These are phyloP conservation scores for Oryza meridionalis DNA, from an alignment of 176 grass and related monocot species.

Conservation along the genomic window DNA sequence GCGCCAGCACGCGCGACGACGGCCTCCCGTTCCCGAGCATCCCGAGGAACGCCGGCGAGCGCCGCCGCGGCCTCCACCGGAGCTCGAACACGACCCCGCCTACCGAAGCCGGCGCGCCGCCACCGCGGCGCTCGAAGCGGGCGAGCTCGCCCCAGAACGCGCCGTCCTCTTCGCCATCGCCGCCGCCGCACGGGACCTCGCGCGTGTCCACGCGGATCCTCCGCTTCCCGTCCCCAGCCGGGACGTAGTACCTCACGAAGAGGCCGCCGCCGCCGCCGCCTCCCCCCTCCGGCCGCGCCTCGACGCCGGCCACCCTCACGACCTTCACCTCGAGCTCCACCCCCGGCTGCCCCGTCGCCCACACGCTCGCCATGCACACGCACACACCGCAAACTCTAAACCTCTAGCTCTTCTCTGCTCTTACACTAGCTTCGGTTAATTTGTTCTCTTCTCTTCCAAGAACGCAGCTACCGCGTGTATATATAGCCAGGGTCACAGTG, in stretches of 20 bases:
- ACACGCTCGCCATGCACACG: conserved; percentile 23
- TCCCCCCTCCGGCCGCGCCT: not conserved
- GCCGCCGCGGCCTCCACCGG: conserved; percentile 47
- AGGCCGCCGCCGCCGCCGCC: conserved; percentile 40
- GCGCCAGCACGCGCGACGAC: conserved; percentile 47
- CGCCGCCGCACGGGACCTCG: conserved; percentile 37
- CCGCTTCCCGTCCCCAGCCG: conserved; percentile 43
- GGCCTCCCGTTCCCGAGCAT: conserved; percentile 16
- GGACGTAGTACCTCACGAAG: conserved; percentile 61
- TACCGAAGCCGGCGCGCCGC: too few relatives aligned
- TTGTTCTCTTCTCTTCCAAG: not conserved
- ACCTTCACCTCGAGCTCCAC: conserved; percentile 57
- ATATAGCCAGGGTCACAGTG: not conserved
- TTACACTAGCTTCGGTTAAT: too few relatives aligned
- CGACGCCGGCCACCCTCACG: conserved; percentile 32
- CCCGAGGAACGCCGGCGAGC: conserved; percentile 29
- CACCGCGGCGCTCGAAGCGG: conserved; percentile 36
- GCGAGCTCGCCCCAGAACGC: conserved; percentile 40
- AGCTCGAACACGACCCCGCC: conserved; percentile 48
- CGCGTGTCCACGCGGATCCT: conserved; percentile 62
- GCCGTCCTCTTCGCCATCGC: not conserved
- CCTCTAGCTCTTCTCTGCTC: too few relatives aligned
- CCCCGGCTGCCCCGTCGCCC: conserved; percentile 6
- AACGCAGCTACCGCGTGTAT: not conserved
- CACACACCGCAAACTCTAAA: too few relatives aligned